Evolutionary conservation across 371 early-diverging fungal species (phyloP), one percentile per base, ranked within the genome.

Genomic region (Actinomortierella ambigua): DNA sequence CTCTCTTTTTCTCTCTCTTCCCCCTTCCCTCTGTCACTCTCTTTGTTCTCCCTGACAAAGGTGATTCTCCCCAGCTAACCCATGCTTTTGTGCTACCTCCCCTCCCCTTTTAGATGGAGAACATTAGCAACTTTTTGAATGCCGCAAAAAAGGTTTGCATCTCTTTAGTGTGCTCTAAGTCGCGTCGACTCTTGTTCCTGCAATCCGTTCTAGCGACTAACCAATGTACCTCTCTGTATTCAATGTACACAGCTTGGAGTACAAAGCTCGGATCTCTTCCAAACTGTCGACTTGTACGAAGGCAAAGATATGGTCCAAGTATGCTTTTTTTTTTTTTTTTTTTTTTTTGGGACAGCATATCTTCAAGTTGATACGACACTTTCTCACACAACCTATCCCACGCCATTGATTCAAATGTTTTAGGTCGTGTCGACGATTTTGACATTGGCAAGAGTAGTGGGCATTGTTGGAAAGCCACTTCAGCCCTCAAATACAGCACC

Each of bases 261-360:
- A 39, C 78, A 88, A 34, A 84, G 89, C 52, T 76, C 86, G 22
- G 92, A 95, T 62, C 77, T 95, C 51, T 98, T 98, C 77, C 89
- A 95, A 66, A 94, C 98, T 1, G 88, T 88, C 6, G 98, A 98
- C 77, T 77, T 98, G 40, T 94, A 90, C 71, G 95, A 95, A 52
- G 93, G 85, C 42, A 95, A 91, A 69, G 89, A 96, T 77, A 89
- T 96, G 85, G 79, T 82, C 29, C 85, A 88, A 60, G 93, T 94
- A 82, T 68, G 49, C 1, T 23, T 55, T 29, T 28, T 6, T 52
- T 4, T 34, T 11, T 17, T 41, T 71, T 53, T 27, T 41, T 46
- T 53, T 46, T 9, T 17, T 42, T 1, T 27, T 43, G 26, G 73
- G 76, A 53, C 17, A 5, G 5, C 34, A 22, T n/a, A 54, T n/a